Percentiles rank a stretch among this genome's conserved stretches.
These are phyloP conservation scores for Xenoacremonium recifei DNA, from an alignment of 2,329 filamentous ascomycete species.

Conservation along the genomic window DNA sequence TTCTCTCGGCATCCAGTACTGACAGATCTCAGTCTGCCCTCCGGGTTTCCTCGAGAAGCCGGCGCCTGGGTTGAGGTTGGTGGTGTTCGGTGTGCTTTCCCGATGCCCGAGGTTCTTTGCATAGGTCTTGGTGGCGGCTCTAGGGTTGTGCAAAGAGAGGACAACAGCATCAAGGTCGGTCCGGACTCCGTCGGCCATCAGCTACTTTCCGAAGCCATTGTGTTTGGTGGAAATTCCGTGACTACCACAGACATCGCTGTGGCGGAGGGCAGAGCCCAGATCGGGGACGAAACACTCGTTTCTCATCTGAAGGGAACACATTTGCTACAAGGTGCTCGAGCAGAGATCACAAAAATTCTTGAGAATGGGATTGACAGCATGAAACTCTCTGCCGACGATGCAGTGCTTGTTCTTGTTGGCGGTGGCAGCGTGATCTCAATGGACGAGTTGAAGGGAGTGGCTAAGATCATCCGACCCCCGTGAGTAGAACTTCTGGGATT, in stretches of 20 bases:
- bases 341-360: conserved; percentile 1
- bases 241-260: conserved; percentile 10
- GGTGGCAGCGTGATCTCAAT: conserved; percentile 5
- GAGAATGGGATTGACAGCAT: conserved; percentile 5
- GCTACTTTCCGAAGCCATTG: conserved; percentile 1
- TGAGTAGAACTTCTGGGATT: conserved; percentile 3
- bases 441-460: conserved; percentile 2
- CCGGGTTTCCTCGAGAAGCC: conserved; percentile 8
- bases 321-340: not conserved
- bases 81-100: conserved; percentile 9
- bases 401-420: conserved; percentile 7
- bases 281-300: conserved; percentile 3
- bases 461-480: not conserved
- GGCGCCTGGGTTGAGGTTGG: conserved; percentile 8
- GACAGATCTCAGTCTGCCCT: too few relatives aligned
- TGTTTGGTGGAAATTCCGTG: conserved; percentile 7
- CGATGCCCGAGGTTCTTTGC: conserved; percentile 6
- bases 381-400: conserved; percentile 7
- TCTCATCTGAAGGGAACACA: not conserved
- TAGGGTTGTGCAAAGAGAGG: conserved; percentile 3
- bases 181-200: conserved; percentile 9
- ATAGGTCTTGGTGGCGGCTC: conserved; percentile 15
- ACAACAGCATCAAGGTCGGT: conserved; percentile 5
- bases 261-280: not conserved
- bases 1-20: too few relatives aligned